Base-by-base conservation (phyloP, 768 basidiomycete genomes). In the Mycena haematopus region DNA sequence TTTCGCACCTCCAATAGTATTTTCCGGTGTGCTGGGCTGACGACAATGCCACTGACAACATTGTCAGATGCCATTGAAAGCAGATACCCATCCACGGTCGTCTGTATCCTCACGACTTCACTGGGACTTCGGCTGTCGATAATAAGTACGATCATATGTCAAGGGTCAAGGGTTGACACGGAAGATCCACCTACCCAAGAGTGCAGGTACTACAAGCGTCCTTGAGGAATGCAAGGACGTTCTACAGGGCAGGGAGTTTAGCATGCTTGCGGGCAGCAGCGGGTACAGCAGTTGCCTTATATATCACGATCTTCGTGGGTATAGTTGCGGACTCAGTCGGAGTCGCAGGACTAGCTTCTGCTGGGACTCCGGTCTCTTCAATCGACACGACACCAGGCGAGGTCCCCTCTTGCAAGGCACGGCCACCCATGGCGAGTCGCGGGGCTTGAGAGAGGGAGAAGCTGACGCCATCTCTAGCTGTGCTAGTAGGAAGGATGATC, bases 1-100 rank as follows among this genome's bases (percentile, higher is more conserved):
- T 19, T 27, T 42, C 22, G 4, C 36, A 64, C 63, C 58, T 59
- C 58, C 6, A 64, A 38, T 25, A 64, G 52, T 14, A 52, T 51
- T 27, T 45, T 64, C 7, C 63, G 63, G 15, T 52, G 54, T 36
- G 9, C 38, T 19, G 50, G 21, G n/a, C 63, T 56, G 10, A 49
- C 47, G 11, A 64, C 40, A 24, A 64, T 59, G 8, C n/a, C 63
- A 44, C 40, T 46, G 38, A 64, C 47, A 9, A 45, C 33, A 24
- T 31, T 56, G 22, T 55, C 52, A 35, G 53, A 50, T 10, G 44
- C 19, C 51, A 53, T 60, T 14, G 58, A 59, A 24, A 44, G 38
- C 27, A 29, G 27, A 21, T 46, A 52, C 5, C 44, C 58, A 15
- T 60, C 52, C 50, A 60, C 19, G 10, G 31, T 19, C 14, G 38